These are phyloP conservation scores for Lupinus albus DNA, from an alignment of 306 rosid species.

Conservation along the genomic window DNA sequence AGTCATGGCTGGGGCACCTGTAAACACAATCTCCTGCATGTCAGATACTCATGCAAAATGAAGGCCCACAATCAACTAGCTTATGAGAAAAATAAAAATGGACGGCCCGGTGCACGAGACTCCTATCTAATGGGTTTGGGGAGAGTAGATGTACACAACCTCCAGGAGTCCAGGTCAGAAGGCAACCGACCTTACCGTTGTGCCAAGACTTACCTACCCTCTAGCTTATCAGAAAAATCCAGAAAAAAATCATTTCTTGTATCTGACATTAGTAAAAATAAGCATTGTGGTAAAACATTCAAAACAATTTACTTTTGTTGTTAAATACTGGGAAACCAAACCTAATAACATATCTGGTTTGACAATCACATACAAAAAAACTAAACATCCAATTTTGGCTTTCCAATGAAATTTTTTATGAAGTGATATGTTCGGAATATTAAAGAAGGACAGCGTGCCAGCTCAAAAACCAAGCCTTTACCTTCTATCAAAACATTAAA, in stretches of 20 bases:
- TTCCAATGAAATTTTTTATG: not conserved
- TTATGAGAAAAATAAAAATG: too few species aligned
- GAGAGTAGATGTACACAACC: too few species aligned
- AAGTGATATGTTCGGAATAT: not conserved
- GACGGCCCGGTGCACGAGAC: too few species aligned
- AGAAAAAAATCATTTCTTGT: not conserved
- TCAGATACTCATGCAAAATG: constrained; percentile 25
- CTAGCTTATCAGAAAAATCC: not conserved
- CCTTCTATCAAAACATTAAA: not conserved
- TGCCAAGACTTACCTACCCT: too few species aligned
- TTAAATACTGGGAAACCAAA: too few species aligned
- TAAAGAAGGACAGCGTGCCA: not conserved
- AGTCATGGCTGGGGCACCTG: constrained; percentile 97
- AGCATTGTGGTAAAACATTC: constrained; percentile 13
- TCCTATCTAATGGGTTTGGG: too few species aligned
- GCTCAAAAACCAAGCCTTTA: not conserved
- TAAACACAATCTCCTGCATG: constrained; percentile 12
- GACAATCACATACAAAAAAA: not conserved
- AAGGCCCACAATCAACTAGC: not conserved
- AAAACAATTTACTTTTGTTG: too few species aligned
- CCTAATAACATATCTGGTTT: constrained; percentile 1
- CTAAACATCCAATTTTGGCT: not conserved
- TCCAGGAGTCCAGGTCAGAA: too few species aligned
- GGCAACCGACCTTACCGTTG: too few species aligned
- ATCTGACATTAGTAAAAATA: not conserved